Conservation (phyloP, 805 yeast species). For the Alloascoidea hylecoeti region DNA sequence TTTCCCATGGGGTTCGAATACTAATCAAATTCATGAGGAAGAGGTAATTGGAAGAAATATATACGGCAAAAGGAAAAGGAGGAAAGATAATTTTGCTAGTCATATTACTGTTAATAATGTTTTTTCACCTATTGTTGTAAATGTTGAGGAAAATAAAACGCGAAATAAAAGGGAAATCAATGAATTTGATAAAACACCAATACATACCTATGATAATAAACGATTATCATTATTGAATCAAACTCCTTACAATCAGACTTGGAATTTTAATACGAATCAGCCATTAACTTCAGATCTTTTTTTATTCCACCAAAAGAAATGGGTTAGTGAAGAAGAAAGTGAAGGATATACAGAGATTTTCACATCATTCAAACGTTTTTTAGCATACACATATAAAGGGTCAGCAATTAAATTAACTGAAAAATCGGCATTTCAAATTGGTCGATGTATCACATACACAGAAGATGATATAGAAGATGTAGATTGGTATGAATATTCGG, state of each 20-base stretch:
- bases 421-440: not conserved
- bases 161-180: too few relatives aligned
- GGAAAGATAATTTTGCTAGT: not conserved
- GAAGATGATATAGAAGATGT: not conserved
- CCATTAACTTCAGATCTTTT: not conserved
- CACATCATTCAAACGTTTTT: not conserved
- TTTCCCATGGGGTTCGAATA: not conserved
- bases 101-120: not conserved
- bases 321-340: not conserved
- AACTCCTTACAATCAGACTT: not conserved
- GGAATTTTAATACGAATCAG: too few relatives aligned
- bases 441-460: not conserved
- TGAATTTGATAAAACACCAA: not conserved
- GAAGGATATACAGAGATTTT: not conserved
- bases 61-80: not conserved
- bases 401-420: not conserved
- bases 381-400: not conserved
- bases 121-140: too few relatives aligned
- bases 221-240: not conserved
- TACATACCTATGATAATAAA: not conserved
- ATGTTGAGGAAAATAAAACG: too few relatives aligned
- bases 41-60: not conserved
- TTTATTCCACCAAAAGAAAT: not conserved
- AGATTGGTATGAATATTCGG: not conserved
- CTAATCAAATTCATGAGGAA: not conserved